Evolutionary conservation across 306 rosid species (phyloP).

Genomic region (Morella rubra): DNA sequence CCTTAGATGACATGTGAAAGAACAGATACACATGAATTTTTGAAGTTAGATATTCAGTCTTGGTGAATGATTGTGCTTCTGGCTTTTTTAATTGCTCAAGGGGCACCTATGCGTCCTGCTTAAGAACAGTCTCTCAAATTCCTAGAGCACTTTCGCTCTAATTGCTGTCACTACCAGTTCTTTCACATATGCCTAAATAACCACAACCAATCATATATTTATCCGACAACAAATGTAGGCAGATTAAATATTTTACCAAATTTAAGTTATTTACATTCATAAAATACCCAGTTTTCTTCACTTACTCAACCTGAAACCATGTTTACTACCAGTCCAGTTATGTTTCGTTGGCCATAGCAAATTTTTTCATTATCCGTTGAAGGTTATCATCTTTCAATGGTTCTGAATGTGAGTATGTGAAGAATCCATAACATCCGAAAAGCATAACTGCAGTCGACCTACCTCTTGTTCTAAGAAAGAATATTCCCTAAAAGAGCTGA

Average conservation of each 20-base stretch:
- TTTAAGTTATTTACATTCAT: neutral
- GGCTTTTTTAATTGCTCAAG: neutral
- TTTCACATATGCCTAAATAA: neutral
- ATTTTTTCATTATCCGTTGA: neutral
- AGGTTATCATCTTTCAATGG: neutral
- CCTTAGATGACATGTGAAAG: neutral
- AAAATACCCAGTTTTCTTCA: neutral
- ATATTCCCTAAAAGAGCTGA: neutral
- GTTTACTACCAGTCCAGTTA: neutral
- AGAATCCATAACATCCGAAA: neutral
- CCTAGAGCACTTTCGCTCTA: neutral
- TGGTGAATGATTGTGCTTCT: neutral
- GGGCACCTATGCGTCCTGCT: neutral
- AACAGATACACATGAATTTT: neutral
- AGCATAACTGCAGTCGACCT: neutral
- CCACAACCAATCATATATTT: neutral
- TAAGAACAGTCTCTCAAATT: neutral
- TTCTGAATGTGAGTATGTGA: neutral
- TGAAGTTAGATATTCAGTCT: neutral
- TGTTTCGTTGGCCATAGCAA: neutral
- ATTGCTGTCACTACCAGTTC: neutral
- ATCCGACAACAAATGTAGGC: neutral
- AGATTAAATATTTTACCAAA: neutral
- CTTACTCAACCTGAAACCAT: neutral
- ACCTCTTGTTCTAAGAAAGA: neutral